Percentiles rank a stretch among this genome's conserved stretches.
Evolutionary conservation across 1,284 basidiomycete genomes (phyloP).

Genomic region (Exobasidium cylindrosporum): DNA sequence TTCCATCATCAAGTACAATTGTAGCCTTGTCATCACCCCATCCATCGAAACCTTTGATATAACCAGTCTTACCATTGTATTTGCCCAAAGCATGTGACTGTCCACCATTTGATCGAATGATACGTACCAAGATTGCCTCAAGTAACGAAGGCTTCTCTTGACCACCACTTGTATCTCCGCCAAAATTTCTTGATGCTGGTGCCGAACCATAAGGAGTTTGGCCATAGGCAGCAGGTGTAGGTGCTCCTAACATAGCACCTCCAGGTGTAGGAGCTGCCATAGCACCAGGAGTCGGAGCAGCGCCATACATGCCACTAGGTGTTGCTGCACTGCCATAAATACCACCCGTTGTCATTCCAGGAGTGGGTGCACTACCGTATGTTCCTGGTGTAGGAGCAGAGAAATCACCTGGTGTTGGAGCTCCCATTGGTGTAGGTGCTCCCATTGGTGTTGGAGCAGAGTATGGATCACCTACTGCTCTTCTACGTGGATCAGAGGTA

Average conservation of each 20-base stretch:
- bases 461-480: not conserved
- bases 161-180: not conserved
- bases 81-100: not conserved
- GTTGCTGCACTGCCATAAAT: constrained; percentile 11
- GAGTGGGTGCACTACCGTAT: constrained; percentile 12
- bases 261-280: constrained; percentile 14
- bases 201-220: not conserved
- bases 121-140: not conserved
- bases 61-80: constrained; percentile 9
- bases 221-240: constrained; percentile 9
- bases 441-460: constrained; percentile 8
- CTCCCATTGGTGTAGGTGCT: constrained; percentile 8
- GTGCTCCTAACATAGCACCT: constrained; percentile 9
- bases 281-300: constrained; percentile 11
- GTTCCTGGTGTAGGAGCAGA: not conserved
- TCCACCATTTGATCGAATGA: not conserved
- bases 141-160: not conserved
- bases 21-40: not conserved
- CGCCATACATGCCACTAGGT: constrained; percentile 1
- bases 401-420: constrained; percentile 3
- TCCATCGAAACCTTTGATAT: not conserved
- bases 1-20: not conserved
- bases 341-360: constrained; percentile 8
- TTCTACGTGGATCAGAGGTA: not conserved
- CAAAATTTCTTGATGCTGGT: not conserved